phyloP scores from a whole-genome alignment of 257 asterid species.

The Leonotis leonurus region DNA sequence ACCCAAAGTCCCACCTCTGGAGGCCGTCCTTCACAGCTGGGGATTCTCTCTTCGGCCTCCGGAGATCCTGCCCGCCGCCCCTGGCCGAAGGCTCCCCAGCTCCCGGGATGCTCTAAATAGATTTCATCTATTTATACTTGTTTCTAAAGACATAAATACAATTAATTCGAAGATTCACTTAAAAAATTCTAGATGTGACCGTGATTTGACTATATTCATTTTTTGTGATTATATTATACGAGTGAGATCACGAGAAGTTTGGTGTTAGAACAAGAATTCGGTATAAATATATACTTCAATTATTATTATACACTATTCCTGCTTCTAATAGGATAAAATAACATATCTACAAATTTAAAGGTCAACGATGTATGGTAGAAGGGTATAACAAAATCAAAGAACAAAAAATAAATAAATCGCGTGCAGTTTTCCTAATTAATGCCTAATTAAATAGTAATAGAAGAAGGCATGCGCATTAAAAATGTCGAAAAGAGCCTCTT shows the following conservation, averaged over 20 bases:
- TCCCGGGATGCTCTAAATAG: no score
- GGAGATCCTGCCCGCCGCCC: no score
- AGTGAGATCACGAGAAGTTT: background rate
- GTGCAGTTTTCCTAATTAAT: slow-evolving; percentile 12
- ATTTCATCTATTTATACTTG: no score
- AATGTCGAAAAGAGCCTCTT: background rate
- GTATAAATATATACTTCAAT: background rate
- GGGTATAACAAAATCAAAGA: background rate
- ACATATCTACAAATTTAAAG: background rate
- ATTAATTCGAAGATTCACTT: no score
- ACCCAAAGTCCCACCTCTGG: no score
- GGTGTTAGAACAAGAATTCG: background rate
- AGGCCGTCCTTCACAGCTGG: no score
- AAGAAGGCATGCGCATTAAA: slow-evolving; percentile 18
- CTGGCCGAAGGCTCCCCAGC: no score
- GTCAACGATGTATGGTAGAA: background rate
- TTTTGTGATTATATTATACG: background rate
- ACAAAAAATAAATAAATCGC: background rate
- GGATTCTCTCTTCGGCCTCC: no score
- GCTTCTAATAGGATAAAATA: background rate
- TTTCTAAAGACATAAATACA: no score
- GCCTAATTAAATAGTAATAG: background rate
- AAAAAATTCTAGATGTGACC: no score
- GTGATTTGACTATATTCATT: no score
- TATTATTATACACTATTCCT: background rate